Base-by-base conservation (phyloP, 306 rosid species). In the Ceratonia siliqua region DNA sequence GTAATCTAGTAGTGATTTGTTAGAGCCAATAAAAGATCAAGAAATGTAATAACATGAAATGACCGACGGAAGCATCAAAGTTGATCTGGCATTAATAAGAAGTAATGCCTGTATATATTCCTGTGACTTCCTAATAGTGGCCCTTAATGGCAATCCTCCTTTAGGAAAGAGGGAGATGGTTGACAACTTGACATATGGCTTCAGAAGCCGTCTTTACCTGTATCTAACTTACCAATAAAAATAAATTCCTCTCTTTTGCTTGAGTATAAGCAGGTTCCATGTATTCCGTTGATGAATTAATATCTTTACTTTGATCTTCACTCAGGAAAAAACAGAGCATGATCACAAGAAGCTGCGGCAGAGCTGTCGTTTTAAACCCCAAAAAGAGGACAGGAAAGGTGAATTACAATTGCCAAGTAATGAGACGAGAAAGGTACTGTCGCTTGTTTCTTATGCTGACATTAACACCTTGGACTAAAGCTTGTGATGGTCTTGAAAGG, bases 381-480 rank as follows among this genome's bases (percentile, higher is more conserved):
- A 84, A 79, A 81, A 71, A 52, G 82, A 86, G 67, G 89, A 81
- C 83, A 62, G 28, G 55, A 52, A 41, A 20, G 70, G 72, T 55
- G 87, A 77, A 71, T 28, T 75, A 32, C 81, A 63, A 38, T 81
- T 76, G 3, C 71, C 76, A 22, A 81, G 73, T 41, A 74, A 78
- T 56, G 85, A 67, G 62, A 41, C 41, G 54, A 83, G 84, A 74
- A 90, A 84, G 94, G 94, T 90, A 81, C 25, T 17, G 43, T 71
- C 68, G 17, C 80, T 18, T 61, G 46, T 42, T 43, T 11, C 75
- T 72, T 56, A 33, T 32, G 39, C 53, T 66, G 57, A 57, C 33
- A 62, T 42, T 57, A 17, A 39, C 32, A 52, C 69, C 33, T 61
- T 53, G 17, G 35, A 54, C 66, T 35, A 56, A 46, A 71, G 25